Percentiles rank a stretch among this genome's conserved stretches.
Evolutionary conservation across 1,139 yeast genomes (phyloP).

Genomic region (Suhomyces panamericanus): DNA sequence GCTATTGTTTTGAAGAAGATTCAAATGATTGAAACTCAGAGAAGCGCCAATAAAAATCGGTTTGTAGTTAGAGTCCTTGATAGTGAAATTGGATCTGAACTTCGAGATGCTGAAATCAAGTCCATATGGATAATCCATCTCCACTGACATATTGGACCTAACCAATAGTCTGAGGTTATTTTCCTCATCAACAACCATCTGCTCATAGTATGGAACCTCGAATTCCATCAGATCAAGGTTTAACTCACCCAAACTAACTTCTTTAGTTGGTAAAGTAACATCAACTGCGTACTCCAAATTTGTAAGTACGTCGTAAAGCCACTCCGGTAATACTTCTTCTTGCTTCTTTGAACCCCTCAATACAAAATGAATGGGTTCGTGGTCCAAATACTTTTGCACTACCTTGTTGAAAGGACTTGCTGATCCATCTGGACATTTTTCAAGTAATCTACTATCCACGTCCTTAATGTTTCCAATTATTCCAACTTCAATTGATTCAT

Average conservation of each 20-base stretch:
- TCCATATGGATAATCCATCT: conserved; percentile 12
- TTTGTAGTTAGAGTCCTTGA: conserved; percentile 10
- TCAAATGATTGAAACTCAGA: conserved; percentile 13
- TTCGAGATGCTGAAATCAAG: conserved; percentile 19
- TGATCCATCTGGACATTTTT: conserved; percentile 20
- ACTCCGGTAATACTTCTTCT: conserved; percentile 22
- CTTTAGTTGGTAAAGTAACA: conserved; percentile 12
- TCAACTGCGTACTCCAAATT: conserved; percentile 16
- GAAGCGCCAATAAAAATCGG: conserved; percentile 18
- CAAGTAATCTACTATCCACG: conserved; percentile 22
- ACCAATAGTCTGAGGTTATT: conserved; percentile 5
- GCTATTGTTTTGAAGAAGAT: conserved; percentile 6
- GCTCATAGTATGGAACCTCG: conserved; percentile 11
- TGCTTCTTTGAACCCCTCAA: conserved; percentile 23
- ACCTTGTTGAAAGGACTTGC: conserved; percentile 27
- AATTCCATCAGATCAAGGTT: conserved; percentile 11
- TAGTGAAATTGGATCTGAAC: conserved; percentile 16
- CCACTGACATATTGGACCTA: conserved; percentile 16
- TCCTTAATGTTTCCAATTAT: conserved; percentile 20
- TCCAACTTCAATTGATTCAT: conserved; percentile 15
- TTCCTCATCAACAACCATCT: background rate
- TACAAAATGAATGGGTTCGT: conserved; percentile 21
- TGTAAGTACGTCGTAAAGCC: conserved; percentile 27
- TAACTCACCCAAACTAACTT: background rate
- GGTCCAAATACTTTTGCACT: conserved; percentile 23